Percentiles rank a stretch among this genome's conserved stretches.
These are phyloP conservation scores for Trichophyton rubrum DNA, from an alignment of 2,329 filamentous ascomycete genomes.

Conservation along the genomic window DNA sequence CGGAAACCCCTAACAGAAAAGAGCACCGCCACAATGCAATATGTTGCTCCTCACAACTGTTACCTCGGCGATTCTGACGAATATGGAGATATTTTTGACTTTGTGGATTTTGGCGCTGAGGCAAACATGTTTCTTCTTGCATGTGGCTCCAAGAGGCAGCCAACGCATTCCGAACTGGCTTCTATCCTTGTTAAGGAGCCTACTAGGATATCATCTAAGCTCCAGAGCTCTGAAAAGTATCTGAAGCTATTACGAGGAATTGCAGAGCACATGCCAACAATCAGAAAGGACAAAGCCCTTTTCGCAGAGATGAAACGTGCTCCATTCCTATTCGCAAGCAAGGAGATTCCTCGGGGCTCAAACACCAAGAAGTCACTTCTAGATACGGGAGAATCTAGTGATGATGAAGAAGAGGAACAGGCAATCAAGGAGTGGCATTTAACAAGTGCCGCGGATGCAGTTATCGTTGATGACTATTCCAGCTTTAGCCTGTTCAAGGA, in stretches of 20 bases:
- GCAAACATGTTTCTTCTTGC: conserved; percentile 81
- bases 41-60: conserved; percentile 57
- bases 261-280: conserved; percentile 54
- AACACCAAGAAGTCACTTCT: conserved; percentile 13
- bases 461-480: conserved; percentile 77
- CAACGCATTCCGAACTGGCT: conserved; percentile 75
- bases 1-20: conserved; percentile 21
- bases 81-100: conserved; percentile 90
- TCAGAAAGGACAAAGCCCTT: conserved; percentile 69
- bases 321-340: conserved; percentile 70
- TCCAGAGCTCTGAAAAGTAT: conserved; percentile 77
- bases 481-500: conserved; percentile 82
- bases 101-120: conserved; percentile 81
- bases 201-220: conserved; percentile 62
- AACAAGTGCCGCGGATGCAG: conserved; percentile 56
- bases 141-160: conserved; percentile 82
- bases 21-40: conserved; percentile 36
- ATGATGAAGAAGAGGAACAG: conserved; percentile 48
- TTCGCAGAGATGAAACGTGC: conserved; percentile 63
- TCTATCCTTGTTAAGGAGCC: conserved; percentile 73
- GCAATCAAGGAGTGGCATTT: conserved; percentile 69
- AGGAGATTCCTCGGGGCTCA: conserved; percentile 46
- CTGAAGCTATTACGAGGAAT: conserved; percentile 68
- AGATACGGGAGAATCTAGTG: conserved; percentile 19
- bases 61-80: conserved; percentile 63